Percentiles rank a stretch among this genome's conserved stretches.
Conservation (phyloP, 2,329 filamentous ascomycete species). For the Zarea fungicola region DNA sequence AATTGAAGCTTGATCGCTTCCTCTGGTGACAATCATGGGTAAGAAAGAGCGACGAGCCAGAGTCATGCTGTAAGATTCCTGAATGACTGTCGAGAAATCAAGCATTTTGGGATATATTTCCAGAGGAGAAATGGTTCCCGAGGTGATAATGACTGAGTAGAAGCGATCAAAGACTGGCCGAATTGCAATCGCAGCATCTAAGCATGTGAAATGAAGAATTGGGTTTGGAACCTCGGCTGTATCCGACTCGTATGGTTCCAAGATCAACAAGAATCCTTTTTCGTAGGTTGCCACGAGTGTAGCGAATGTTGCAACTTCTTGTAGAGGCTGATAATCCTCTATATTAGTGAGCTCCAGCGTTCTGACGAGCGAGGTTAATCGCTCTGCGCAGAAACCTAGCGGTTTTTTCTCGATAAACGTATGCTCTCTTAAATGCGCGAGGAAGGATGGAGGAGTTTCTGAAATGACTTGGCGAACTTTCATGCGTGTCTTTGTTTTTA, state of each 20-base stretch:
- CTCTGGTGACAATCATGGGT: constrained; percentile 94
- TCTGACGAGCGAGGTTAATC: constrained; percentile 86
- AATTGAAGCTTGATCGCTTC: constrained; percentile 87
- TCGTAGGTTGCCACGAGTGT: constrained; percentile 96
- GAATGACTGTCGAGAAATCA: constrained; percentile 83
- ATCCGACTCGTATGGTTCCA: constrained; percentile 96
- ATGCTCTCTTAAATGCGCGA: constrained; percentile 87
- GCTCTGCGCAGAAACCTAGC: constrained; percentile 87
- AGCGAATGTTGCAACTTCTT: constrained; percentile 96
- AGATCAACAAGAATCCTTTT: constrained; percentile 88
- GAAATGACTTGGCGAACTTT: constrained; percentile 97
- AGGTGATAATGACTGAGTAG: constrained; percentile 96
- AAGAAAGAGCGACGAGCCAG: constrained; percentile 90
- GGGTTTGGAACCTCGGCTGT: constrained; percentile 94
- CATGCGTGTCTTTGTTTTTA: constrained; percentile 71
- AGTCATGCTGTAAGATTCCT: constrained; percentile 97
- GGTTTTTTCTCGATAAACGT: constrained; percentile 98
- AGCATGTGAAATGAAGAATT: constrained; percentile 91
- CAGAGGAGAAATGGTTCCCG: constrained; percentile 89
- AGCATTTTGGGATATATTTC: constrained; percentile 99
- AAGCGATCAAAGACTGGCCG: constrained; percentile 97
- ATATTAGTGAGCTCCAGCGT: constrained; percentile 96
- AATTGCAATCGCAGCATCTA: constrained; percentile 96
- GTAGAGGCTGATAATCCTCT: constrained; percentile 92
- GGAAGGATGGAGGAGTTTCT: constrained; percentile 90